Evolutionary conservation across 176 grass and related monocot species (phyloP), one percentile per base, ranked within the genome.

Genomic region (Hordeum marinum): DNA sequence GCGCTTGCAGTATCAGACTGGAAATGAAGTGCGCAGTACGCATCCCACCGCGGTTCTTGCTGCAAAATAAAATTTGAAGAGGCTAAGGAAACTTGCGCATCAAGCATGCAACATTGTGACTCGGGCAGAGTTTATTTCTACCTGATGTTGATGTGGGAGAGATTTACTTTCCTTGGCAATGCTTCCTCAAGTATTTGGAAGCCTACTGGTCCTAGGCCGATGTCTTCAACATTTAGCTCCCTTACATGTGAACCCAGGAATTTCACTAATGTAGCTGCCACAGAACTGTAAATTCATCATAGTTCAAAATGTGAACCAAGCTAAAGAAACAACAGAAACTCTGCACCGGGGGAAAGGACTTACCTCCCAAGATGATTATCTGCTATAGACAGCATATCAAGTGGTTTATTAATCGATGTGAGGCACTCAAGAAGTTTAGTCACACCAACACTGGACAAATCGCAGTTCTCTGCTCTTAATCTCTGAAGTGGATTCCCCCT

Each of bases 351-450:
- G 26, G 23, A 83, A 66, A 80, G 25, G 64, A 90, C 85, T 69
- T 68, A 65, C 96, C 96, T 92, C 80, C 93, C 96, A 80, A 95
- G 84, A 62, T 72, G 69, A 90, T 95, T 95, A 66, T 98, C 93
- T 74, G 89, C 93, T 74, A 98, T 48, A 70, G 89, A 95, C 18
- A 98, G 84, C 72, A 86, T 86, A 77, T 89, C 89, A 34, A 95
- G 80, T 75, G 91, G 91, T 78, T 90, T 76, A 25, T 85, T 90
- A 41, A 57, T 52, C 54, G 82, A 41, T 69, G 85, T 58, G 46
- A 98, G 85, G 88, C 90, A 91, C 43, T 85, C 84, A 48, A 95
- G 78, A 90, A 98, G 93, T 77, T 89, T 70, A 92, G 58, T 71
- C 27, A 95, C 87, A 69, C 93, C 93, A 48, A 77, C 32, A 58